These are phyloP conservation scores for Lachancea nothofagi DNA, from an alignment of 805 yeast genomes.

Conservation along the genomic window DNA sequence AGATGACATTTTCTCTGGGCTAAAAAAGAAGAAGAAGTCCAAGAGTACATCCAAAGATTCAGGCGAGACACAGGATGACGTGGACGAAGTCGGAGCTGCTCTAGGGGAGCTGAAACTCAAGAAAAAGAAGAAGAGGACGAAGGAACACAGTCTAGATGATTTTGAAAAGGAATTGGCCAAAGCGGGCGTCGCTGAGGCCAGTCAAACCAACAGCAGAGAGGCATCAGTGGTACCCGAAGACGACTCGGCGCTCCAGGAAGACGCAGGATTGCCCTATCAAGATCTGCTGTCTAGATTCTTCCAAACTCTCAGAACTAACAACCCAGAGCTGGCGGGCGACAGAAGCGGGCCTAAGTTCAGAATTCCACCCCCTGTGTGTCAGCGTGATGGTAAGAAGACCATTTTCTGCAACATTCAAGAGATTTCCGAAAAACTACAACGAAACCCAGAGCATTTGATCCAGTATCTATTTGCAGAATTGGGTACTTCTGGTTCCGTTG, in stretches of 20 bases:
- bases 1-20: conserved; percentile 70
- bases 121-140: conserved; percentile 75
- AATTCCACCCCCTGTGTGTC: conserved; percentile 95
- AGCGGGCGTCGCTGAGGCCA: conserved; percentile 71
- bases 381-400: conserved; percentile 98
- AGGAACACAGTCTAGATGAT: conserved; percentile 57
- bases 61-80: conserved; percentile 35
- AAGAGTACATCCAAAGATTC: conserved; percentile 32
- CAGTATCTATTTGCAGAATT: conserved; percentile 95
- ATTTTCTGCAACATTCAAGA: conserved; percentile 94
- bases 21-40: conserved; percentile 79
- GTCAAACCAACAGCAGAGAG: conserved; percentile 30
- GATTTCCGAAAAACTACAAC: conserved; percentile 87
- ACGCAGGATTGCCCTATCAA: conserved; percentile 67
- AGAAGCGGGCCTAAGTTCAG: conserved; percentile 86
- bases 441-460: conserved; percentile 95
- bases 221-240: conserved; percentile 30
- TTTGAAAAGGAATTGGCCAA: conserved; percentile 85
- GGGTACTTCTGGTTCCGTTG: conserved; percentile 99
- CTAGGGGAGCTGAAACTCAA: conserved; percentile 68
- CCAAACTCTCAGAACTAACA: conserved; percentile 77
- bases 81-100: conserved; percentile 50
- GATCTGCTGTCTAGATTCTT: conserved; percentile 80
- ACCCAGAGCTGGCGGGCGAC: conserved; percentile 98
- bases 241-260: conserved; percentile 34